Percentiles rank a stretch among this genome's conserved stretches.
Conservation (phyloP, 495 filamentous ascomycete genomes). For the Neurospora sp. region DNA sequence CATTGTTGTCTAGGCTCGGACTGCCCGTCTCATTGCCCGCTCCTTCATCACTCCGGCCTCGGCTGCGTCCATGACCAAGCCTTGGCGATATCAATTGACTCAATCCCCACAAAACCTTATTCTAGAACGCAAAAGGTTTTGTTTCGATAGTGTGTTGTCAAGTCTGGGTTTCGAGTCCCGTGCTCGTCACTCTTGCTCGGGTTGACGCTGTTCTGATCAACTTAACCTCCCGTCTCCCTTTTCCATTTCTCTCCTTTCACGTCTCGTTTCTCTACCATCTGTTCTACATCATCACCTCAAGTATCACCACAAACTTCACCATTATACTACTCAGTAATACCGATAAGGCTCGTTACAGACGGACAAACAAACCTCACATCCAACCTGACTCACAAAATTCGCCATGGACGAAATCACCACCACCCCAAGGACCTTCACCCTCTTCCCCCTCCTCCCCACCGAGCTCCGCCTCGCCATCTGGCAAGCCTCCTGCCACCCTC, state of each 20-base stretch:
- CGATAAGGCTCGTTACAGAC: background rate
- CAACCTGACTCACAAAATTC: background rate
- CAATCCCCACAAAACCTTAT: background rate
- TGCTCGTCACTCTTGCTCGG: background rate
- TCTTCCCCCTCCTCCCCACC: constrained; percentile 33
- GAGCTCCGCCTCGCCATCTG: constrained; percentile 45
- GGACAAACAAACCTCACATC: background rate
- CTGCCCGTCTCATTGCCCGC: background rate
- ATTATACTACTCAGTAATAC: background rate
- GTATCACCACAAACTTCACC: background rate
- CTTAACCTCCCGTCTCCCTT: background rate
- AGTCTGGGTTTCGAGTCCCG: background rate
- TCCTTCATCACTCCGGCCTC: background rate
- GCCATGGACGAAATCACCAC: background rate
- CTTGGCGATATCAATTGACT: background rate
- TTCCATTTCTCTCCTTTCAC: background rate
- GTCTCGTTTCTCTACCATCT: background rate
- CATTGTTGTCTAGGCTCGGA: background rate
- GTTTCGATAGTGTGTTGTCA: background rate
- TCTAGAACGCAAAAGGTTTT: background rate
- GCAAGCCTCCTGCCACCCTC: constrained; percentile 27
- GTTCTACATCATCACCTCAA: background rate
- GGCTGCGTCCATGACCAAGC: background rate
- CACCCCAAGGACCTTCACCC: constrained; percentile 20
- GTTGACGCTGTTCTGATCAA: background rate